Evolutionary conservation across 345 rosid genomes (phyloP), one percentile per base, ranked within the genome.

Genomic region (Erysimum cheiranthoides): DNA sequence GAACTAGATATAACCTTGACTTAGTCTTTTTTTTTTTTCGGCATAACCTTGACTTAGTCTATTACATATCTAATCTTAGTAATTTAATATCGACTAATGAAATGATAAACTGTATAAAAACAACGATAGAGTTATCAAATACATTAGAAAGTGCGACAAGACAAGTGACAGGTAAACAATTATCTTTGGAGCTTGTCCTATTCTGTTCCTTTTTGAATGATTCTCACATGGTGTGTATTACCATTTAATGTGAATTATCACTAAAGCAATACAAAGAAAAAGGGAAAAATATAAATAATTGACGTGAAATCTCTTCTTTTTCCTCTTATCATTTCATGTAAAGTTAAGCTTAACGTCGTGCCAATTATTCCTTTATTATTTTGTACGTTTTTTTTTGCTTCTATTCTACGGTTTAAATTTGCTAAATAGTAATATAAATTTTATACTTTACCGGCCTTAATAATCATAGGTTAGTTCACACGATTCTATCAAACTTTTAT

Each of bases 161-260:
- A 51, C 73, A 78, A 73, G 66, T 73, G 82, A 73, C 82, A 73
- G 82, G 70, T 61, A 43, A 42, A 67, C 87, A 76, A 53, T 73
- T 65, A 71, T 80, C 84, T 76, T 79, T 82, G 77, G 49, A 71
- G 82, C 80, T 81, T 83, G 88, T 85, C 86, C 77, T 77, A 54
- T 70, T 82, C 76, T 63, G 65, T 54, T 75, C 78, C 73, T 66
- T 78, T 70, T 21, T 71, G 30, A 65, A 39, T 31, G 57, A 40
- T 61, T 61, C 58, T 73, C 82, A 78, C 78, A 78, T 78, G 82
- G 73, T 72, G 42, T 78, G 69, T 78, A 71, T 49, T 64, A 70
- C 67, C 76, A 72, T 39, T 59, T 60, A 66, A 58, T 72, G 63
- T 72, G 73, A 72, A 72, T 78, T 72, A 78, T 72, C 77, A 72